Percentiles rank a stretch among this genome's conserved stretches.
Conservation (phyloP, 2,329 filamentous ascomycete genomes). For the Didymella pomorum region DNA sequence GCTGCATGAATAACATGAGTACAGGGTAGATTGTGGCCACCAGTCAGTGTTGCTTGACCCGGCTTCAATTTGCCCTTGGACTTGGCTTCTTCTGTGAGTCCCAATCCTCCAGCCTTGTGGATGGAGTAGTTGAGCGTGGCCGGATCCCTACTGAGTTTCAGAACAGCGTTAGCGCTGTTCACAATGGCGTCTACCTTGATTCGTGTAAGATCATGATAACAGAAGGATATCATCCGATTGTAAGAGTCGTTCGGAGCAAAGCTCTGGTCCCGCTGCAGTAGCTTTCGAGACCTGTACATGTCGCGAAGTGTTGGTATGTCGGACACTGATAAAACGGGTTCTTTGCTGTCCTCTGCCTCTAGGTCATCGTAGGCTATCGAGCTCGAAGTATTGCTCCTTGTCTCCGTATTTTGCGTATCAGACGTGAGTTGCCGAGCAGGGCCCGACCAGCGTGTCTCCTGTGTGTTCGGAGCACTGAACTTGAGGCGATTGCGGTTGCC, state of each 20-base stretch:
- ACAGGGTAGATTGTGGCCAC: constrained; percentile 40
- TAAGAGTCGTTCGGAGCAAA: constrained; percentile 41
- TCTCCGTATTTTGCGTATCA: constrained; percentile 8
- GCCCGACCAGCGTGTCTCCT: background rate
- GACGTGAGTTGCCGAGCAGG: constrained; percentile 7
- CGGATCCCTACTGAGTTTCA: constrained; percentile 21
- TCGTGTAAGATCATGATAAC: constrained; percentile 42
- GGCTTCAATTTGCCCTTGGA: constrained; percentile 24
- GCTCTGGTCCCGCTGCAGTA: constrained; percentile 39
- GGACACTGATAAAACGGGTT: constrained; percentile 21
- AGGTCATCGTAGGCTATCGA: constrained; percentile 23
- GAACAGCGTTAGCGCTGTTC: constrained; percentile 35
- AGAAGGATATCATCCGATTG: constrained; percentile 44
- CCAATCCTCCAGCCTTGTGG: constrained; percentile 41
- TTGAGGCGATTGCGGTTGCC: constrained; percentile 27
- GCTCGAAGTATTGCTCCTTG: constrained; percentile 21
- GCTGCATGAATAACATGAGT: constrained; percentile 44
- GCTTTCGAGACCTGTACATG: constrained; percentile 37
- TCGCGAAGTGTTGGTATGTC: constrained; percentile 41
- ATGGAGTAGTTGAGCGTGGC: constrained; percentile 37
- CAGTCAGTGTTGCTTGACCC: constrained; percentile 39
- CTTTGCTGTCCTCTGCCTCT: constrained; percentile 4
- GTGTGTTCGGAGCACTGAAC: constrained; percentile 25
- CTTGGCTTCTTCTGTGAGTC: constrained; percentile 32
- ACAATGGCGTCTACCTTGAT: constrained; percentile 48